A percentile compares a stretch with the other conserved stretches of the same genome.
These are phyloP conservation scores for Populus tremula DNA, from an alignment of 345 rosid genomes.

Conservation along the genomic window DNA sequence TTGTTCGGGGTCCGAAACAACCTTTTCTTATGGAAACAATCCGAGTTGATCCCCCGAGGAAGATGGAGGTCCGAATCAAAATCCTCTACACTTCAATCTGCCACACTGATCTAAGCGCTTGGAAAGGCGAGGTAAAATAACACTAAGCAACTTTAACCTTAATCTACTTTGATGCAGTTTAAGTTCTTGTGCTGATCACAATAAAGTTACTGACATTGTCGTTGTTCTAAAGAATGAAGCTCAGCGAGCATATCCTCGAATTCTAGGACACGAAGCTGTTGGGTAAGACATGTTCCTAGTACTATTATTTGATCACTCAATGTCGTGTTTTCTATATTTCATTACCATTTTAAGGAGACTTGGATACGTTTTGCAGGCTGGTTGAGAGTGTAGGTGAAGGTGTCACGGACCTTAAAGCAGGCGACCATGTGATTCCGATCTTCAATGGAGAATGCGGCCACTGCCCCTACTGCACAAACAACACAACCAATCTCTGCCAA, in stretches of 20 bases:
- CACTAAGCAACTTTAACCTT: background rate
- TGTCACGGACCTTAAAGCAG: constrained; percentile 49
- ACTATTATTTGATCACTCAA: too few species aligned
- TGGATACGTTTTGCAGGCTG: constrained; percentile 26
- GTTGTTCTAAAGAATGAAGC: constrained; percentile 46
- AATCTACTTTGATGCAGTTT: background rate
- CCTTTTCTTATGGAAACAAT: constrained; percentile 53
- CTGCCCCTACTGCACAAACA: constrained; percentile 42
- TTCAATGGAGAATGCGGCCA: constrained; percentile 70
- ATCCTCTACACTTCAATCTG: constrained; percentile 62
- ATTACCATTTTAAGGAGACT: background rate
- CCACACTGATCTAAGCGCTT: constrained; percentile 62
- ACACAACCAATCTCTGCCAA: constrained; percentile 47
- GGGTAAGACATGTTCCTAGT: constrained; percentile 39
- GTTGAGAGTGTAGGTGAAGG: constrained; percentile 73
- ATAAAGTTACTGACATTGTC: background rate
- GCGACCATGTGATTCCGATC: constrained; percentile 62
- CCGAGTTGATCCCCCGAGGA: constrained; percentile 61
- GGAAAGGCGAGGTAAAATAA: constrained; percentile 52
- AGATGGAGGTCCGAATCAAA: constrained; percentile 60
- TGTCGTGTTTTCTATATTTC: background rate
- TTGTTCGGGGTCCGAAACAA: constrained; percentile 53
- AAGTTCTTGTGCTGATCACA: background rate
- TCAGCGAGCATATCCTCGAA: constrained; percentile 59
- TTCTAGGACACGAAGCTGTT: constrained; percentile 76